phyloP scores from a whole-genome alignment of 345 rosid genomes.

The Eucalyptus victrix region DNA sequence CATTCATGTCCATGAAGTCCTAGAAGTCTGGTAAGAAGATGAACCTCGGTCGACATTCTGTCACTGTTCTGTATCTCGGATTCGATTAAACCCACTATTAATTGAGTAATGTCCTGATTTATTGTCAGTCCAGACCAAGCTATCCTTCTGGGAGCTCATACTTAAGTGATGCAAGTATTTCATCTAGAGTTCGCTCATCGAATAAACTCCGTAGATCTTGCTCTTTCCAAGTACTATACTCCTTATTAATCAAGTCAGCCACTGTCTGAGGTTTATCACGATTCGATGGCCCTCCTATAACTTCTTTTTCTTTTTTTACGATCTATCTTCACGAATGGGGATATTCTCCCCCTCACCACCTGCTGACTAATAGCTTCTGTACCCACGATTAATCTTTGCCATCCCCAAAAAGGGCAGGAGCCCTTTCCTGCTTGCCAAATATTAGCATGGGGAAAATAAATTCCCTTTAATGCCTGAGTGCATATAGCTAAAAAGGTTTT shows the following conservation, averaged over 20 bases:
- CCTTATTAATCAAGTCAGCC: neutral
- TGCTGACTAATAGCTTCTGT: neutral
- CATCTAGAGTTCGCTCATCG: neutral
- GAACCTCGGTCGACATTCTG: neutral
- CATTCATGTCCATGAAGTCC: neutral
- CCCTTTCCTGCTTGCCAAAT: neutral
- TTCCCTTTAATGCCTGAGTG: neutral
- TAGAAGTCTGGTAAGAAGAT: neutral
- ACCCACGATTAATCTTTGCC: neutral
- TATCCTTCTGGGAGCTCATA: neutral
- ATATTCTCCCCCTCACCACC: neutral
- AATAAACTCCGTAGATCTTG: neutral
- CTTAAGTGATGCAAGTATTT: neutral
- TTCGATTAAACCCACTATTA: neutral
- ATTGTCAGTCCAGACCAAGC: neutral
- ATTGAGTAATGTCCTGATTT: neutral
- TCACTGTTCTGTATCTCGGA: neutral
- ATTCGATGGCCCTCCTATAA: neutral
- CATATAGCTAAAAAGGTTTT: neutral
- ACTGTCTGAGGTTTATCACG: neutral
- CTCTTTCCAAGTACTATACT: neutral
- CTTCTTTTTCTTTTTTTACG: neutral
- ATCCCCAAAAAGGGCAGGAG: neutral
- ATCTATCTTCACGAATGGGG: neutral
- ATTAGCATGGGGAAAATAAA: neutral